These are phyloP conservation scores for Meripilus lineatus DNA, from an alignment of 1,284 basidiomycete species.

Conservation along the genomic window DNA sequence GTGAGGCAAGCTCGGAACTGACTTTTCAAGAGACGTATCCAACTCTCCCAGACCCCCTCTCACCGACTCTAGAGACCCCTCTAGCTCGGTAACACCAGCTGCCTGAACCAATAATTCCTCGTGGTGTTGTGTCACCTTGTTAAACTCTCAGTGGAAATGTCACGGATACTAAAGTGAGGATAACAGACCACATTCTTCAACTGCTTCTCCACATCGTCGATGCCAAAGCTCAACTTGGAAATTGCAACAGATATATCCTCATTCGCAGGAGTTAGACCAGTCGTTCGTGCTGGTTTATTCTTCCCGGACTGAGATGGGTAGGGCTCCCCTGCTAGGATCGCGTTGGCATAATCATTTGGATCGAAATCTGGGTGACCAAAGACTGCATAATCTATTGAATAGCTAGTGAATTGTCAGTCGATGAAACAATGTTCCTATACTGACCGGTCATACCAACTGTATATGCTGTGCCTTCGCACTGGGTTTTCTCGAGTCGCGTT, in stretches of 20 bases:
- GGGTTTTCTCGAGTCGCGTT: background rate
- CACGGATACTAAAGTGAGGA: slow-evolving; percentile 2
- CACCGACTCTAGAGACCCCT: slow-evolving; percentile 59
- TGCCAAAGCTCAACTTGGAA: slow-evolving; percentile 75
- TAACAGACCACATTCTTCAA: slow-evolving; percentile 74
- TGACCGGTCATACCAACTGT: slow-evolving; percentile 6
- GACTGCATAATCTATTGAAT: slow-evolving; percentile 52
- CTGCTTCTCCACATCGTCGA: slow-evolving; percentile 87
- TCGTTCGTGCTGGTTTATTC: slow-evolving; percentile 29
- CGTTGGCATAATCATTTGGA: slow-evolving; percentile 84
- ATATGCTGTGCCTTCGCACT: background rate
- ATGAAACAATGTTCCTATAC: slow-evolving; percentile 1
- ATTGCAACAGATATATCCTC: slow-evolving; percentile 87
- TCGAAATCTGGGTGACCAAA: slow-evolving; percentile 73
- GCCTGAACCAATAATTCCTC: slow-evolving; percentile 72
- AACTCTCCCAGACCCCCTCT: slow-evolving; percentile 64
- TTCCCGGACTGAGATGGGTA: slow-evolving; percentile 46
- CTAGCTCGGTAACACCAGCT: slow-evolving; percentile 57
- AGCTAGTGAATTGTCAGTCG: slow-evolving; percentile 7
- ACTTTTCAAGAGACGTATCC: slow-evolving; percentile 71
- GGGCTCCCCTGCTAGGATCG: slow-evolving; percentile 74
- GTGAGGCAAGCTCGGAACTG: slow-evolving; percentile 26
- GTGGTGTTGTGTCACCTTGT: slow-evolving; percentile 66
- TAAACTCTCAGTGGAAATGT: slow-evolving; percentile 1
- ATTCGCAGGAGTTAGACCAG: slow-evolving; percentile 56